Evolutionary conservation across 805 yeast species (phyloP).

Genomic region (Vanderwaltozyma polyspora): DNA sequence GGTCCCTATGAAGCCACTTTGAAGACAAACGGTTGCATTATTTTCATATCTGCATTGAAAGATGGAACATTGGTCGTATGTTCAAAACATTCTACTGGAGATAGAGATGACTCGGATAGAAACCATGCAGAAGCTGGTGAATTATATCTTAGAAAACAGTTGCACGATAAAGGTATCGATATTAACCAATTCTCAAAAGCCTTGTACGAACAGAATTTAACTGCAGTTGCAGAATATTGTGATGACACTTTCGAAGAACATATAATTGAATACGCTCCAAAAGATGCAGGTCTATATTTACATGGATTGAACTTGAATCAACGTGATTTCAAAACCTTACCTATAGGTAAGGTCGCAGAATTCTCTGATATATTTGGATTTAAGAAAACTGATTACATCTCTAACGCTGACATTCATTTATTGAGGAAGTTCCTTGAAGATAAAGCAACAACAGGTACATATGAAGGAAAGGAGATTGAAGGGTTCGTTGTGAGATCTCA

Average conservation of each 20-base stretch:
- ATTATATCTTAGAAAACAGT: constrained; percentile 41
- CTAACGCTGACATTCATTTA: constrained; percentile 28
- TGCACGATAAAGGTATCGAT: constrained; percentile 32
- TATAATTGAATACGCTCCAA: constrained; percentile 58
- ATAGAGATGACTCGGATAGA: constrained; percentile 37
- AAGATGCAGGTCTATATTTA: constrained; percentile 69
- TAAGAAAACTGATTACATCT: constrained; percentile 39
- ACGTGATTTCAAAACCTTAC: constrained; percentile 50
- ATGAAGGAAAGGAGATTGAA: constrained; percentile 64
- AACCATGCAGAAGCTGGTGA: constrained; percentile 76
- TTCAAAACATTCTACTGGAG: constrained; percentile 84
- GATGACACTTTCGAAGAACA: constrained; percentile 94
- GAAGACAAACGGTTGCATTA: constrained; percentile 91
- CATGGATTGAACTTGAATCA: constrained; percentile 78
- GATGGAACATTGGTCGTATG: constrained; percentile 78
- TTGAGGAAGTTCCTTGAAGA: constrained; percentile 43
- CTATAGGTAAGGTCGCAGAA: constrained; percentile 44
- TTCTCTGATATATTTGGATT: constrained; percentile 69
- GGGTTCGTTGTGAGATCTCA: constrained; percentile 85
- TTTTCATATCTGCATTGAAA: constrained; percentile 63
- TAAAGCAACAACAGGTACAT: constrained; percentile 57
- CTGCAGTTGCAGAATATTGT: constrained; percentile 89
- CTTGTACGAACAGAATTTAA: constrained; percentile 42
- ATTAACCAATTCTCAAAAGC: constrained; percentile 42
- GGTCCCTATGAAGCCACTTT: constrained; percentile 78